Conservation (phyloP, 2,329 filamentous ascomycete genomes). For the Aspergillus hiratsukae region DNA sequence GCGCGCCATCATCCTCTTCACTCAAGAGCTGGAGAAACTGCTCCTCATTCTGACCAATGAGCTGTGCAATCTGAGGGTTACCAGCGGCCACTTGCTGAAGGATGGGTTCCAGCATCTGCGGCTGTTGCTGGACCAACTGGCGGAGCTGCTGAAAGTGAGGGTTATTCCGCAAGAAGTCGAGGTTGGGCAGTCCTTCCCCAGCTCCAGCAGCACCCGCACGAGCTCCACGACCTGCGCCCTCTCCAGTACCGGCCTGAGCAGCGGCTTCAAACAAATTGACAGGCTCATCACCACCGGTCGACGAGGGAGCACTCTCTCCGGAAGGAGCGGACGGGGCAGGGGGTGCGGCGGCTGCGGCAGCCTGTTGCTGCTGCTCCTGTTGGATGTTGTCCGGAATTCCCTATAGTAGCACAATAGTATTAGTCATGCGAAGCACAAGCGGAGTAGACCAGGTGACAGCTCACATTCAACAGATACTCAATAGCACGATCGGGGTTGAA, state of each 20-base stretch:
- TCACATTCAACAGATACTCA: conserved; percentile 84
- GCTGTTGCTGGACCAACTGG: conserved; percentile 94
- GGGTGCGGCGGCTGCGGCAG: conserved; percentile 43
- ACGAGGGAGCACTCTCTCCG: conserved; percentile 30
- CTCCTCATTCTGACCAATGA: conserved; percentile 88
- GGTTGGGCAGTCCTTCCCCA: conserved; percentile 62
- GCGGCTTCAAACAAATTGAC: conserved; percentile 93
- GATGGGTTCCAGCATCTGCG: conserved; percentile 97
- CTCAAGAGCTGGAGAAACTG: conserved; percentile 87
- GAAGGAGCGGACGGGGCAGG: conserved; percentile 30
- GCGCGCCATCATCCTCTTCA: conserved; percentile 72
- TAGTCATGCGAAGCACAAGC: neutral
- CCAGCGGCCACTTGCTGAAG: conserved; percentile 91
- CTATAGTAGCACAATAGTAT: conserved; percentile 40
- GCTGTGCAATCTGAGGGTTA: conserved; percentile 87
- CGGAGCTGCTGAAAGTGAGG: conserved; percentile 97
- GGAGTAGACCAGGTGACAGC: conserved; percentile 30
- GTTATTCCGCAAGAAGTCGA: conserved; percentile 93
- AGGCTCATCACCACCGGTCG: conserved; percentile 51
- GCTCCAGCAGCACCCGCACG: conserved; percentile 39
- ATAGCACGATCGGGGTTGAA: conserved; percentile 97
- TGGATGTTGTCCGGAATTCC: conserved; percentile 85
- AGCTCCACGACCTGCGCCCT: conserved; percentile 35
- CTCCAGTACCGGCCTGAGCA: conserved; percentile 63
- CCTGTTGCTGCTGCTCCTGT: conserved; percentile 61